phyloP scores from a whole-genome alignment of 148 eudicot genomes.

The Limonium bicolor region DNA sequence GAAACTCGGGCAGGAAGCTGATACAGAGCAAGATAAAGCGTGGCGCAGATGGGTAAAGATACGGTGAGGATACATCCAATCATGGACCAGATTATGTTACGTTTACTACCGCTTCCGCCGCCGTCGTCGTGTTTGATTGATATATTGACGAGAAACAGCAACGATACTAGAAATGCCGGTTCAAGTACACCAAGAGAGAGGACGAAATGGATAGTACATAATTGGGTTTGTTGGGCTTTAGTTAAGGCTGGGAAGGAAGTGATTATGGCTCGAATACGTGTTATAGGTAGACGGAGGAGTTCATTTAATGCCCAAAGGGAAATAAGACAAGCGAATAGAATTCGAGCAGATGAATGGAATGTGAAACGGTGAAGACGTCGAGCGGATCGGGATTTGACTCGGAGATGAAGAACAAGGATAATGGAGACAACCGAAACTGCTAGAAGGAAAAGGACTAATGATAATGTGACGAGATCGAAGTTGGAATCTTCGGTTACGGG shows the following conservation, averaged over 20 bases:
- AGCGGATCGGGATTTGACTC: too few relatives aligned
- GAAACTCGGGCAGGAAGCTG: constrained; percentile 9
- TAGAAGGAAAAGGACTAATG: too few relatives aligned
- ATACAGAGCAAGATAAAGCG: constrained; percentile 11
- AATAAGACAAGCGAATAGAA: constrained; percentile 29
- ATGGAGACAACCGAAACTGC: too few relatives aligned
- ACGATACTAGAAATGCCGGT: constrained; percentile 48
- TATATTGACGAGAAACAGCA: constrained; percentile 32
- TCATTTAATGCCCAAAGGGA: constrained; percentile 34
- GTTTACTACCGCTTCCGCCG: not conserved
- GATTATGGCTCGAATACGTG: constrained; percentile 13
- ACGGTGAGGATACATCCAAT: constrained; percentile 13
- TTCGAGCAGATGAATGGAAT: constrained; percentile 37
- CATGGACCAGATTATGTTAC: not conserved
- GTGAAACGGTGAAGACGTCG: constrained; percentile 35
- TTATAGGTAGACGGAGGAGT: constrained; percentile 37
- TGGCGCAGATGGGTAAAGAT: constrained; percentile 21
- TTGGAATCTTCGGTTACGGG: too few relatives aligned
- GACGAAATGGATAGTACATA: constrained; percentile 38
- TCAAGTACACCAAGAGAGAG: constrained; percentile 53
- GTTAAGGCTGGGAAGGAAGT: constrained; percentile 13
- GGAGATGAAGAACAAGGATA: too few relatives aligned
- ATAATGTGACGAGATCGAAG: too few relatives aligned
- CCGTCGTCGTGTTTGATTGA: constrained; percentile 10
- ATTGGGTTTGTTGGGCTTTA: constrained; percentile 14